These are phyloP conservation scores for Alternaria novae-zelandiae DNA, from an alignment of 2,329 filamentous ascomycete species.

Conservation along the genomic window DNA sequence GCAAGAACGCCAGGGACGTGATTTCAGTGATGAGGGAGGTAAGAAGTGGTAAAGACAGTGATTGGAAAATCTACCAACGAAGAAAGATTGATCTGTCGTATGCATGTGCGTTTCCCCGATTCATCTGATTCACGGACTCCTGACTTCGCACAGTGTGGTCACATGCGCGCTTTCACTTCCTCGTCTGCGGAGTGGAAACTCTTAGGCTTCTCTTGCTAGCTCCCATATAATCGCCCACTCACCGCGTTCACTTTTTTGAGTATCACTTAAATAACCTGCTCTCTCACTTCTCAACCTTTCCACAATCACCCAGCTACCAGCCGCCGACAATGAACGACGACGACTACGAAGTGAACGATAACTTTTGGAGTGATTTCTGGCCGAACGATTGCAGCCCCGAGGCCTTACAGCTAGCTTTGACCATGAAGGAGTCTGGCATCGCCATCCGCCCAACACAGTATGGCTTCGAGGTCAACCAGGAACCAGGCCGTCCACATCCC, in stretches of 20 bases:
- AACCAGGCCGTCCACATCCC: background rate
- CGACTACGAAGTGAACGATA: background rate
- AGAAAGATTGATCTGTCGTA: background rate
- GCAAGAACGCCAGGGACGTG: constrained; percentile 55
- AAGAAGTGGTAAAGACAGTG: constrained; percentile 36
- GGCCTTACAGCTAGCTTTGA: background rate
- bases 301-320: background rate
- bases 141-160: background rate
- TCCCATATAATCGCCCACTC: background rate
- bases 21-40: constrained; percentile 43
- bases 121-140: too few relatives aligned
- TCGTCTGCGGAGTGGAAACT: background rate
- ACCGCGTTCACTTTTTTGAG: background rate
- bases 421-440: background rate
- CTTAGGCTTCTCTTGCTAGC: background rate
- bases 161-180: background rate
- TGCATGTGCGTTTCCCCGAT: background rate
- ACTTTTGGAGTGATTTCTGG: background rate
- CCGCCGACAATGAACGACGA: background rate
- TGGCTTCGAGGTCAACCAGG: background rate
- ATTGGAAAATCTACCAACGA: background rate
- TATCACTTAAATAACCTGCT: background rate
- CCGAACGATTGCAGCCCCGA: background rate
- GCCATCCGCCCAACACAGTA: background rate
- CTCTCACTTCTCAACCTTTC: background rate